Percentiles rank a stretch among this genome's conserved stretches.
Evolutionary conservation across 441 rosid species (phyloP).

Genomic region (Brassica hybrid): DNA sequence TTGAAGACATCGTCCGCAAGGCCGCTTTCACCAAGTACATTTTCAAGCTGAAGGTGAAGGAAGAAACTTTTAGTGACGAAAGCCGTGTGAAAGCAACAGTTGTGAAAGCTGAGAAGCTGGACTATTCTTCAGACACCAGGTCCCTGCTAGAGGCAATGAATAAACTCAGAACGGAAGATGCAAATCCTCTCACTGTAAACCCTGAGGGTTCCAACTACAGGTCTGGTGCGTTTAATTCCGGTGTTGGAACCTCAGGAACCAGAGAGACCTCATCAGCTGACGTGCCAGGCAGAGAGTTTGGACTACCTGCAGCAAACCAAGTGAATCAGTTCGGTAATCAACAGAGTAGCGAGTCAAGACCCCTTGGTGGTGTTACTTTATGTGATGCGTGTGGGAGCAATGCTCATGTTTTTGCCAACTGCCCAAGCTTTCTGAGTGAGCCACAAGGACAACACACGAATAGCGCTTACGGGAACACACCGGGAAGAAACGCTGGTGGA

Average conservation of each 20-base stretch:
- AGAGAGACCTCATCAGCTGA: constrained; percentile 28
- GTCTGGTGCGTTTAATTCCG: constrained; percentile 36
- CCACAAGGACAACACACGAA: constrained; percentile 53
- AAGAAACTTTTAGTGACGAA: constrained; percentile 86
- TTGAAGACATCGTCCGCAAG: constrained; percentile 63
- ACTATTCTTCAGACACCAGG: constrained; percentile 64
- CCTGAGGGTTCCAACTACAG: constrained; percentile 40
- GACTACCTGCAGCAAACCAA: constrained; percentile 43
- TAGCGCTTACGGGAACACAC: constrained; percentile 34
- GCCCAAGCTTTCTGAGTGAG: constrained; percentile 69
- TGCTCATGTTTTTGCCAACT: constrained; percentile 66
- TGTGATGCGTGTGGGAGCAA: constrained; percentile 67
- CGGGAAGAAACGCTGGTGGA: constrained; percentile 56
- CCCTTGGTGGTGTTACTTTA: constrained; percentile 35
- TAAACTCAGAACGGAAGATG: constrained; percentile 53
- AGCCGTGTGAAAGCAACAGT: constrained; percentile 85
- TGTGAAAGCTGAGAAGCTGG: constrained; percentile 74
- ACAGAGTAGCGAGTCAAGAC: constrained; percentile 26
- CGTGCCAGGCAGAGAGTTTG: constrained; percentile 40
- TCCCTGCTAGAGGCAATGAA: constrained; percentile 64
- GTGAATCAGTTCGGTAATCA: constrained; percentile 36
- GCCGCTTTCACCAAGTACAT: constrained; percentile 66
- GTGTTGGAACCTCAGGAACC: constrained; percentile 45
- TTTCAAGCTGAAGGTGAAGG: constrained; percentile 92
- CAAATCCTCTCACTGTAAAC: constrained; percentile 40